Evolutionary conservation across 2,329 filamentous ascomycete genomes (phyloP).

Genomic region (Calonectria pteridis): DNA sequence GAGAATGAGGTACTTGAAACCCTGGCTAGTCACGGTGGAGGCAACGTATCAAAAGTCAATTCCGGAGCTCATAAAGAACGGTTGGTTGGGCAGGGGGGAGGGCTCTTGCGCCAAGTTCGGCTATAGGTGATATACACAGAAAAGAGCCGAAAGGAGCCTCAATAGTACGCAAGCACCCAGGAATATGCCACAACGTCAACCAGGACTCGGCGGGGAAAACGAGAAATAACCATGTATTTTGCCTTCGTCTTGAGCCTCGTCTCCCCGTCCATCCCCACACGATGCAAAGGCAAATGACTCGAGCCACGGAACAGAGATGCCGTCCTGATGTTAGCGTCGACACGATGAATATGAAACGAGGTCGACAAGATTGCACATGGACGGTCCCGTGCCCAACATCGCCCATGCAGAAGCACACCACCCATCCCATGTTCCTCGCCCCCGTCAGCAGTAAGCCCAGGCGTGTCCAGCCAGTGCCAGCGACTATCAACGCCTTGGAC

Average conservation of each 20-base stretch:
- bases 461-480: too few species aligned
- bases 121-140: background rate
- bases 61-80: background rate
- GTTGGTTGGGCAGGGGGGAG: background rate
- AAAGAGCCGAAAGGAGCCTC: background rate
- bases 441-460: background rate
- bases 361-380: background rate
- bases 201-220: too few species aligned
- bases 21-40: background rate
- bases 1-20: background rate
- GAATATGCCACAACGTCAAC: background rate
- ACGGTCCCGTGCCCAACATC: background rate
- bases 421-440: background rate
- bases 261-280: background rate
- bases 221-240: background rate
- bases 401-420: background rate
- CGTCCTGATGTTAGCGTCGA: background rate
- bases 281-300: background rate
- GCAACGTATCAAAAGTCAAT: background rate
- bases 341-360: background rate
- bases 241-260: background rate
- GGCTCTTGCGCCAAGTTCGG: background rate
- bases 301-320: background rate
- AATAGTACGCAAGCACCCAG: background rate
- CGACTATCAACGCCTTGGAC: too few species aligned